These are phyloP conservation scores for Diutina siamensis DNA, from an alignment of 1,139 yeast species.

Conservation along the genomic window DNA sequence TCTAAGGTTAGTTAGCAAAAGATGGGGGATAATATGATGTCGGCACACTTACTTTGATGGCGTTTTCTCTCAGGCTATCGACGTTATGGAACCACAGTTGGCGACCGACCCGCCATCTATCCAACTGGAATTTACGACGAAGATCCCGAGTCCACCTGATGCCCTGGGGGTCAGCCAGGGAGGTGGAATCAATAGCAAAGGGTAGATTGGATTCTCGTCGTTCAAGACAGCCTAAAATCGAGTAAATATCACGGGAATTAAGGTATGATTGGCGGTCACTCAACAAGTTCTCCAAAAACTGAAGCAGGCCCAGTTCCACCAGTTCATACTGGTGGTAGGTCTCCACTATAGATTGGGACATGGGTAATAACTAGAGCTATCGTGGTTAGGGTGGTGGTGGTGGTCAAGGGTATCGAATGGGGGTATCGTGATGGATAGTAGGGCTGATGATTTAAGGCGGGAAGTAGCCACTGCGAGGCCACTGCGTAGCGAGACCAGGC, in stretches of 20 bases:
- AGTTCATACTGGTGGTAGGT: constrained; percentile 5
- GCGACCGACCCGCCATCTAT: constrained; percentile 25
- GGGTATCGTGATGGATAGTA: background rate
- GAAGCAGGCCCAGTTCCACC: constrained; percentile 6
- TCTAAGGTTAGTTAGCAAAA: constrained; percentile 13
- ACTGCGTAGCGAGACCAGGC: too few relatives aligned
- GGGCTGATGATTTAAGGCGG: background rate
- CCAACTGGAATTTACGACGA: constrained; percentile 20
- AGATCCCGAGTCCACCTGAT: constrained; percentile 26
- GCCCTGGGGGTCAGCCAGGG: constrained; percentile 20
- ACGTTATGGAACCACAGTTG: constrained; percentile 30
- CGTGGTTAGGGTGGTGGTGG: too few relatives aligned
- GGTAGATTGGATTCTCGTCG: constrained; percentile 3
- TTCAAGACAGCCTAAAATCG: background rate
- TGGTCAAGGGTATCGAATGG: background rate
- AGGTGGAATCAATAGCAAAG: background rate
- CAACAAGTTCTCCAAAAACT: constrained; percentile 2
- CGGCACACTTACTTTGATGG: constrained; percentile 21
- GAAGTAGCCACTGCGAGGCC: background rate
- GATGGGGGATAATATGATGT: too few relatives aligned
- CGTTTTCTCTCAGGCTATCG: constrained; percentile 22
- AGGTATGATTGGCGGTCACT: constrained; percentile 4
- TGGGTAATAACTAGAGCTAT: too few relatives aligned
- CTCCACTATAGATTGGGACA: constrained; percentile 4
- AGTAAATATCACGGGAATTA: background rate